Evolutionary conservation across 225 moss, liverwort and hornwort species (phyloP), one percentile per base, ranked within the genome.

Genomic region (Antitrichia curtipendula): DNA sequence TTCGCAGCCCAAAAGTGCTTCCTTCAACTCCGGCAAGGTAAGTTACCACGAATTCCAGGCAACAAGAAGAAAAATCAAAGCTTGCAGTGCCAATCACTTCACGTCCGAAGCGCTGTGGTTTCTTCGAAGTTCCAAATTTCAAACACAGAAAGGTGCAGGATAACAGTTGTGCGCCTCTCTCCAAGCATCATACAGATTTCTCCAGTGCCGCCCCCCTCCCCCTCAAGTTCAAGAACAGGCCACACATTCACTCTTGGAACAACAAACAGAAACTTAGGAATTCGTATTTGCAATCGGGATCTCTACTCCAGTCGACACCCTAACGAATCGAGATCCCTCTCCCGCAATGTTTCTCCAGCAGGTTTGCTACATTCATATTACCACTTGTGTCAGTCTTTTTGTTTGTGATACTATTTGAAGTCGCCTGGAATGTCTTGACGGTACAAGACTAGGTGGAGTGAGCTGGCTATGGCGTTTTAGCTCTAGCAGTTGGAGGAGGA

Each of bases 311-410:
- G 25, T 75, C 81, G 56, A 43, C 62, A 54, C 12, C n/a, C n/a
- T 28, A 7, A 53, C 47, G 66, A 49, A 62, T 63, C 28, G 28
- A 21, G n/a, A 45, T 28, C 8, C 16, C 36, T 21, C 45, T 86
- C 28, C 59, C 34, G 38, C 52, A 28, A 85, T 85, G 85, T 90
- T 88, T 88, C 90, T 91, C 69, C 90, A 88, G 49, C 90, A 91
- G 90, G 91, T 91, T 66, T 69, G 80, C 60, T 76, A 81, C n/a
- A 29, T 72, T 76, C 69, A 12, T 88, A 18, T 36, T 61, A 24
- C 77, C 59, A 25, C 54, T 82, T 77, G 66, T n/a, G 36, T 40
- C 41, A 4, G 31, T 40, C n/a, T 68, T 79, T 78, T 47, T 5
- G 41, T 43, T 45, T 38, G 60, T 75, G 60, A 76, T 23, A 38